Base-by-base conservation (phyloP, 2,329 filamentous ascomycete species). In the Penicillium sp. region DNA sequence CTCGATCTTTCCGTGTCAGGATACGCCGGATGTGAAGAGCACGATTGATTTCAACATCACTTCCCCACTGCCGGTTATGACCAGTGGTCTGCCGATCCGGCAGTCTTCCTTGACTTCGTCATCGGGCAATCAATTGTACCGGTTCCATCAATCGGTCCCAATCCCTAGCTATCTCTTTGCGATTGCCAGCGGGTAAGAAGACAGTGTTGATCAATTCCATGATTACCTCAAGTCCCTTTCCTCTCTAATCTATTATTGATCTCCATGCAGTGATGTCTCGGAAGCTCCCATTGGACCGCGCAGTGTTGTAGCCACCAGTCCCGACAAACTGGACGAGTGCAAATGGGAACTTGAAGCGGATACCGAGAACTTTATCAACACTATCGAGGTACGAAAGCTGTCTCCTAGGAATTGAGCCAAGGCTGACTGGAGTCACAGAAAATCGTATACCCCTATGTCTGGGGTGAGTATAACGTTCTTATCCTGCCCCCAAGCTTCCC, bases 1-100 rank as follows among this genome's bases (percentile, higher is more conserved):
- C 43, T 94, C 88, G 32, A 77, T 96, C 44, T 94, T 96, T 64
- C 92, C 92, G 5, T 96, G 90, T 66, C 90, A 96, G 69, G 92
- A 98, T 60, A 96, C 92, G 1, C 92, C 92, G 2, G 90, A 95
- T 61, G 85, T 95, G 55, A 98, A 98, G 71, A 88, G 85, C n/a
- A 93, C 88, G 1, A 88, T 89, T 66, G 80, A 82, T 46, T 95
- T 95, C 71, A 84, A 82, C 56, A 83, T 98, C 57, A 81, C 80
- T 16, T 95, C 88, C 15, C 80, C 84, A 4, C 75, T 95, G 10
- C 87, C 88, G 0, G 89, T 95, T n/a, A 79, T 96, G 39, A 89
- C 90, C 20, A 94, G 87, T 56, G 92, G 92, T 38, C 74, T 96
- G 12, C 73, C 76, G 0, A 64, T 73, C 17, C 70, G 69, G 15